Conservation (phyloP, 371 early-diverging fungal genomes). For the Apophysomyces sp. region DNA sequence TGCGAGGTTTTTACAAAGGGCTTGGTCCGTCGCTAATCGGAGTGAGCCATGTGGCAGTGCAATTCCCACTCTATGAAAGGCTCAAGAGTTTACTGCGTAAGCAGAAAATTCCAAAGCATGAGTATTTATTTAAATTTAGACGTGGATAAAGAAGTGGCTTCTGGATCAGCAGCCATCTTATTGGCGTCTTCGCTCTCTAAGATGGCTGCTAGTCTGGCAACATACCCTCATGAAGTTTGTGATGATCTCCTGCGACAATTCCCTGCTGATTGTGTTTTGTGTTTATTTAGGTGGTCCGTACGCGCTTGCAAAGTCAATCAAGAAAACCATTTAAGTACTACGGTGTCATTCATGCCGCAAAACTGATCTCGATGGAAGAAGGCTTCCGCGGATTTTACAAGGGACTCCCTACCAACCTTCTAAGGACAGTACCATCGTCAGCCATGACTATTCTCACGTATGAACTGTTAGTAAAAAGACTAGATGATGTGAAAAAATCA, state of each 20-base stretch:
- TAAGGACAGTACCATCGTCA: conserved; percentile 89
- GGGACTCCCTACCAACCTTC: conserved; percentile 84
- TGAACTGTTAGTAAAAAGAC: conserved; percentile 54
- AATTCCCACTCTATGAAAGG: conserved; percentile 94
- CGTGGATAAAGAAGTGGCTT: conserved; percentile 14
- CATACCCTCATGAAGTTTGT: conserved; percentile 75
- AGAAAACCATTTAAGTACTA: conserved; percentile 70
- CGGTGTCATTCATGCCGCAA: conserved; percentile 75
- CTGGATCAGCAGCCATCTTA: conserved; percentile 63
- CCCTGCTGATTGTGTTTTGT: neutral
- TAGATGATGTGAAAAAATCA: conserved; percentile 30
- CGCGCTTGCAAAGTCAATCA: conserved; percentile 87
- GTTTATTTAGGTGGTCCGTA: conserved; percentile 67
- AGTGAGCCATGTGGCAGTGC: conserved; percentile 90
- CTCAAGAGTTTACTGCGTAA: conserved; percentile 70
- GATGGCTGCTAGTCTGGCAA: conserved; percentile 82
- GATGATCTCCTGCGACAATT: conserved; percentile 8
- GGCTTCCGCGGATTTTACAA: conserved; percentile 84
- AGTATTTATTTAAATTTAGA: conserved; percentile 5
- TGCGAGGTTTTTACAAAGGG: conserved; percentile 86
- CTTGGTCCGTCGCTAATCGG: conserved; percentile 91
- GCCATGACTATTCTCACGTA: conserved; percentile 89
- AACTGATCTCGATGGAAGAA: conserved; percentile 77
- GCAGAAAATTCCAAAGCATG: conserved; percentile 3
- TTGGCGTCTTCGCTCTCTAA: conserved; percentile 84